Conservation (phyloP, 805 yeast genomes). For the Wickerhamomyces mucosus region DNA sequence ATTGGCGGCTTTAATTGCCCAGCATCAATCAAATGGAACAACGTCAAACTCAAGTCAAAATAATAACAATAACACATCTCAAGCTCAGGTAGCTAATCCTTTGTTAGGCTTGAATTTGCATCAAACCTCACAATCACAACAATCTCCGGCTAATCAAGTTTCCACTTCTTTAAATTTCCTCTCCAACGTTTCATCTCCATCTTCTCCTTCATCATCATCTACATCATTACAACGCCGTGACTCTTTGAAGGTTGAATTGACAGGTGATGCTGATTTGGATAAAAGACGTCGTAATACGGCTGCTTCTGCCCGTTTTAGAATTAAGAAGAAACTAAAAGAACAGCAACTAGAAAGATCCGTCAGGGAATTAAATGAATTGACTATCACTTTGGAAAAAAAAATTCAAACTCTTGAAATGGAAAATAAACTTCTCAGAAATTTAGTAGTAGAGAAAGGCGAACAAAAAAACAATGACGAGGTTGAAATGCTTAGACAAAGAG, state of each 20-base stretch:
- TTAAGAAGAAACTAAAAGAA: slow-evolving; percentile 86
- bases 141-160: not conserved
- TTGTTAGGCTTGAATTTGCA: not conserved
- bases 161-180: not conserved
- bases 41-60: not conserved
- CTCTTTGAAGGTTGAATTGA: slow-evolving; percentile 9
- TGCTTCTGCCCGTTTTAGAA: slow-evolving; percentile 88
- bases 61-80: not conserved
- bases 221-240: not conserved
- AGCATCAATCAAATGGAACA: slow-evolving; percentile 36
- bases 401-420: slow-evolving; percentile 89
- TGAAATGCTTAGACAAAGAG: slow-evolving; percentile 41
- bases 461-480: slow-evolving; percentile 41
- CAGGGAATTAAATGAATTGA: slow-evolving; percentile 60
- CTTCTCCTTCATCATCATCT: not conserved
- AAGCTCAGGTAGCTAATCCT: not conserved
- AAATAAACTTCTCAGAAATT: slow-evolving; percentile 70
- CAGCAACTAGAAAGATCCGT: slow-evolving; percentile 80
- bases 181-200: not conserved
- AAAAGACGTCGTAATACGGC: slow-evolving; percentile 86
- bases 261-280: slow-evolving; percentile 40
- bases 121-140: not conserved
- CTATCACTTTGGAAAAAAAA: slow-evolving; percentile 56
- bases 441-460: slow-evolving; percentile 74
- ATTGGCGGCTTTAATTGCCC: slow-evolving; percentile 63